Base-by-base conservation (phyloP, 495 filamentous ascomycete species). In the Choiromyces venosus region DNA sequence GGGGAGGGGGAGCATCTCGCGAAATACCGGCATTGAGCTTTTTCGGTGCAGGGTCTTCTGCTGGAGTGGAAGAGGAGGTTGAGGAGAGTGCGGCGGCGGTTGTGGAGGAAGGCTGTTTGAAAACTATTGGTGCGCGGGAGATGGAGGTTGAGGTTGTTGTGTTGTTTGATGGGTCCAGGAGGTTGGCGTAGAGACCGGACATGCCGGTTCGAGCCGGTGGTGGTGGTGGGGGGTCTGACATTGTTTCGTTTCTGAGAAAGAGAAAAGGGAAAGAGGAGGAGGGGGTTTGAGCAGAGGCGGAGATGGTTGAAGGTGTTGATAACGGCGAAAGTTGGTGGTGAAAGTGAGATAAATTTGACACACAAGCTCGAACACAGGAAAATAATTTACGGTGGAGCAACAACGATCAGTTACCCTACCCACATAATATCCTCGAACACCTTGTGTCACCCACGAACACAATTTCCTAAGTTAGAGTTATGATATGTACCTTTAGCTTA, bases 101-200 rank as follows among this genome's bases (percentile, higher is more conserved):
- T n/a, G n/a, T n/a, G n/a, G n/a, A n/a, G n/a, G n/a, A n/a, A 19
- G 81, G 70, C 74, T 88, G 86, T 69, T 90, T 88, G 84, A 93
- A 96, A 44, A 89, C 85, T n/a, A 95, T 90, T 0, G 93, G 93
- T 7, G 89, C 91, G 71, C 89, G 86, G 19, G 93, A 92, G 46
- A 87, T 82, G 37, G 85, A 78, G 36, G 72, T 19, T 33, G 77
- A 68, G 36, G 75, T 46, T 33, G 33, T 66, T 78, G 64, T 86
- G 81, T n/a, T 83, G 82, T 65, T 61, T 42, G 84, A 83, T 6
- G 87, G 82, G 61, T 88, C 86, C 35, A 91, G 86, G 37, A 91
- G 84, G 71, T 90, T 87, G 46, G 89, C 89, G 78, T 91, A 91
- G 9, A 91, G 86, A 14, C 79, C 78, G 46, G 79, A 80, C 77